A percentile compares a stretch with the other conserved stretches of the same genome.
phyloP scores from a whole-genome alignment of 768 basidiomycete species.

The Pisolithus tinctorius region DNA sequence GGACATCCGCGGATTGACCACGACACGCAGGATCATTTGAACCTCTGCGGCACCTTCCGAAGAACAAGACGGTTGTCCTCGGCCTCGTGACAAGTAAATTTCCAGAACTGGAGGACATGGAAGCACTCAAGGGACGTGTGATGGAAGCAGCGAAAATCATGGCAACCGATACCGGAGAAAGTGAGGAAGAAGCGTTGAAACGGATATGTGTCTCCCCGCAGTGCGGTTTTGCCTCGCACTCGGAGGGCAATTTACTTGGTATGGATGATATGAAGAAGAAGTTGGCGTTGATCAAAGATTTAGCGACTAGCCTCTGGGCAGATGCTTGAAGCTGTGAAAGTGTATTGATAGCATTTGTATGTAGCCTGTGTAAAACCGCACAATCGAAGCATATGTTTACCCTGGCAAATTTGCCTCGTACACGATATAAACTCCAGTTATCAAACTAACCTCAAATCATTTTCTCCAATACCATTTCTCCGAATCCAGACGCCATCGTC shows the following conservation, averaged over 20 bases:
- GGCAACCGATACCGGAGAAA: conserved; percentile 32
- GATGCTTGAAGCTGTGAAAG: conserved; percentile 8
- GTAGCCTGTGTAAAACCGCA: background rate
- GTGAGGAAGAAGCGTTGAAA: conserved; percentile 30
- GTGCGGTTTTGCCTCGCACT: conserved; percentile 44
- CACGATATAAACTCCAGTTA: no score
- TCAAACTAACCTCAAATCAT: no score
- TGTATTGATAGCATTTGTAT: background rate
- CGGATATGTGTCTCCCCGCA: conserved; percentile 43
- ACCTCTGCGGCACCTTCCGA: conserved; percentile 25
- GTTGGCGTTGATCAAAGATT: conserved; percentile 25
- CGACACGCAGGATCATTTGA: conserved; percentile 21
- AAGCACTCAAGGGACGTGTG: conserved; percentile 33
- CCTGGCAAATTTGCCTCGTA: no score
- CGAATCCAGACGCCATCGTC: no score
- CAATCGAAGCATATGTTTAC: no score
- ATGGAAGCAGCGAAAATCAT: conserved; percentile 37
- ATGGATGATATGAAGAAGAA: conserved; percentile 29
- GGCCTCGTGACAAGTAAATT: conserved; percentile 41
- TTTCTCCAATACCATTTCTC: no score
- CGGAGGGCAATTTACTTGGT: conserved; percentile 36
- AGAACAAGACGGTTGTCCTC: conserved; percentile 34
- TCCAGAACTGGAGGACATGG: conserved; percentile 36
- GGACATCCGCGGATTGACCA: background rate
- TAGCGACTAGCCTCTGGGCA: conserved; percentile 32